A percentile compares a stretch with the other conserved stretches of the same genome.
Conservation (phyloP, 768 basidiomycete species). For the Chlorophyllum brunneum region DNA sequence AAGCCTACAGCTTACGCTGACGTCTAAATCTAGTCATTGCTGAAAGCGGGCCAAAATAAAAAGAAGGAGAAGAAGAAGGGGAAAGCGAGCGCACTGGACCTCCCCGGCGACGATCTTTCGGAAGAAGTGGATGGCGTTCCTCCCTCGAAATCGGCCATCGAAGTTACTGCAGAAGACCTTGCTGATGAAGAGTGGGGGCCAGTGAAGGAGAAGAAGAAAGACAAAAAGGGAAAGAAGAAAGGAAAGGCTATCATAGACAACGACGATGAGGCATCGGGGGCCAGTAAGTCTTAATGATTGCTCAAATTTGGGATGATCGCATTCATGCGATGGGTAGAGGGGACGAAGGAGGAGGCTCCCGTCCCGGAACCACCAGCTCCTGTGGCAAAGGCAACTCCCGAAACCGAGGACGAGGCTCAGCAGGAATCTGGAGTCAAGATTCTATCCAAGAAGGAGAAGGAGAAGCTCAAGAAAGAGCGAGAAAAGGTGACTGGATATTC, state of each 20-base stretch:
- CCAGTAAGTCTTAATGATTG: background rate
- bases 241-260: conserved; percentile 36
- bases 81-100: conserved; percentile 33
- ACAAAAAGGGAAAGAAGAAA: conserved; percentile 58
- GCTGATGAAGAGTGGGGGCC: conserved; percentile 73
- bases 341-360: conserved; percentile 17
- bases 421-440: conserved; percentile 61
- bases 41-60: conserved; percentile 44
- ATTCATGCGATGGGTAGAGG: conserved; percentile 6
- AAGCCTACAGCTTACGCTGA: background rate
- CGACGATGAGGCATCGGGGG: conserved; percentile 20
- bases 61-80: conserved; percentile 51
- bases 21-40: conserved; percentile 50
- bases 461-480: conserved; percentile 93
- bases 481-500: conserved; percentile 65
- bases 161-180: conserved; percentile 66
- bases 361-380: conserved; percentile 23
- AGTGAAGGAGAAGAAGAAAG: conserved; percentile 57
- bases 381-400: conserved; percentile 27
- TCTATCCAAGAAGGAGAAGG: conserved; percentile 94
- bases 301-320: background rate
- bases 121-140: conserved; percentile 23
- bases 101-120: conserved; percentile 19
- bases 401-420: conserved; percentile 47
- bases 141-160: conserved; percentile 37